Base-by-base conservation (phyloP, 1,284 basidiomycete genomes). In the Cutaneotrichosporon arboriforme region DNA sequence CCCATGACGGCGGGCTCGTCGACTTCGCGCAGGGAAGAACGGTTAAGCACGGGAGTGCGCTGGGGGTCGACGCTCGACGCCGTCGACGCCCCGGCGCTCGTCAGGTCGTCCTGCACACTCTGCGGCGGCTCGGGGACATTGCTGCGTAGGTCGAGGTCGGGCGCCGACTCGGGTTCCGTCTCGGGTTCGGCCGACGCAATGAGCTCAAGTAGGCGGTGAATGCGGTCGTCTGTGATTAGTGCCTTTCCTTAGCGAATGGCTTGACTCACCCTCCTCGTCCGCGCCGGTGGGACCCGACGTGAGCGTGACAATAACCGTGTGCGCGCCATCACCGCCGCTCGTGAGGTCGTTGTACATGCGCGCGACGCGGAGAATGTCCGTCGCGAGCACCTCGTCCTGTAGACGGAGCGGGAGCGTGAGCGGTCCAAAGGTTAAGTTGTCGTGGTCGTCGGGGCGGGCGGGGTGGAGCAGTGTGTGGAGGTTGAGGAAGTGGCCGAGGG, bases 401-500 rank as follows among this genome's bases (percentile, higher is more conserved):
- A 76, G 52, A 23, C 64, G 58, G 1, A 63, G 14, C 5, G 75
- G 75, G 7, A 75, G 62, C 17, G 58, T 55, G 49, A 72, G 67
- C 35, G 43, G 78, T 63, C 49, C 80, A 74, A 73, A 75, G 8
- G 69, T 70, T 15, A 71, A 61, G 47, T 68, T 67, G n/a, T 62
- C 57, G 52, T 66, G 63, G 55, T 70, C 66, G 34, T 55, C 55
- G 7, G 65, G 57, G 18, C 63, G 64, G 39, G 72, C 66, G 21
- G 76, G 74, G 49, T 73, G 66, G 42, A 89, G 72, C n/a, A 81
- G 73, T 31, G 80, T 72, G 53, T 83, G 83, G 22, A 90, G 66
- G 33, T 82, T 81, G 51, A 89, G 76, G 67, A 90, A 80, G 17
- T 80, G 77, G 45, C 88, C 70, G 20, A 90, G 70, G 8, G 82